A percentile compares a stretch with the other conserved stretches of the same genome.
phyloP scores from a whole-genome alignment of 352 stramenopile species.

The Globisporangium yorkense region DNA sequence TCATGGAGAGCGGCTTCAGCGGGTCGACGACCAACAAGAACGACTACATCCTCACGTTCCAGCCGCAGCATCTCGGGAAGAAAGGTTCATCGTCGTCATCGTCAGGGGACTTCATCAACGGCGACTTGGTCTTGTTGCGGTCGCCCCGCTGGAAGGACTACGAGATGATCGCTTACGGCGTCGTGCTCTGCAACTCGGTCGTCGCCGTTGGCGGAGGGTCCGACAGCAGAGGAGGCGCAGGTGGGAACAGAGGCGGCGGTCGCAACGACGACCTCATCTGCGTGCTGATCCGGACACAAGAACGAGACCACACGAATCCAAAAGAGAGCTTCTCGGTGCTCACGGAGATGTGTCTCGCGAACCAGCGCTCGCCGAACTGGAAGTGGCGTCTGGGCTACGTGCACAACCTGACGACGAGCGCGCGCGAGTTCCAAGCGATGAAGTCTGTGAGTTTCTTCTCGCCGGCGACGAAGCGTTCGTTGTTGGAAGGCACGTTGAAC shows the following conservation, averaged over 20 bases:
- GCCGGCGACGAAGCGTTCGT: conserved; percentile 38
- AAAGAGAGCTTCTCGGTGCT: conserved; percentile 37
- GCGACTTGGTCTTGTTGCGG: conserved; percentile 53
- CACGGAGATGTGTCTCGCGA: conserved; percentile 65
- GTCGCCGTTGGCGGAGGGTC: conserved; percentile 29
- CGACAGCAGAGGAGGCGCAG: background rate
- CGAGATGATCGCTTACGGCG: conserved; percentile 49
- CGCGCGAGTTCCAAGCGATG: conserved; percentile 77
- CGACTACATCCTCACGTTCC: conserved; percentile 66
- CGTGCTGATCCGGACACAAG: conserved; percentile 44
- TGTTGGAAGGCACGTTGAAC: conserved; percentile 39
- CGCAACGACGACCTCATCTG: conserved; percentile 48
- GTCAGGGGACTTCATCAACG: conserved; percentile 42
- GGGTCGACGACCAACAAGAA: conserved; percentile 28
- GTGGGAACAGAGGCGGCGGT: conserved; percentile 3
- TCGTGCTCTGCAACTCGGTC: conserved; percentile 68
- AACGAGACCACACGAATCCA: conserved; percentile 16
- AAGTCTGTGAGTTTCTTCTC: conserved; percentile 53
- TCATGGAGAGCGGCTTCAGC: conserved; percentile 67
- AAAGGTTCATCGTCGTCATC: conserved; percentile 12
- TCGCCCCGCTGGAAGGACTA: conserved; percentile 59
- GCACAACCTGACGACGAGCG: conserved; percentile 69
- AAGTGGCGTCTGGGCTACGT: conserved; percentile 61
- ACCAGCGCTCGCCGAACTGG: conserved; percentile 50
- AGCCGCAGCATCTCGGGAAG: conserved; percentile 16